A percentile compares a stretch with the other conserved stretches of the same genome.
phyloP scores from a whole-genome alignment of 2,329 filamentous ascomycete genomes.

The Paramyrothecium roridum region DNA sequence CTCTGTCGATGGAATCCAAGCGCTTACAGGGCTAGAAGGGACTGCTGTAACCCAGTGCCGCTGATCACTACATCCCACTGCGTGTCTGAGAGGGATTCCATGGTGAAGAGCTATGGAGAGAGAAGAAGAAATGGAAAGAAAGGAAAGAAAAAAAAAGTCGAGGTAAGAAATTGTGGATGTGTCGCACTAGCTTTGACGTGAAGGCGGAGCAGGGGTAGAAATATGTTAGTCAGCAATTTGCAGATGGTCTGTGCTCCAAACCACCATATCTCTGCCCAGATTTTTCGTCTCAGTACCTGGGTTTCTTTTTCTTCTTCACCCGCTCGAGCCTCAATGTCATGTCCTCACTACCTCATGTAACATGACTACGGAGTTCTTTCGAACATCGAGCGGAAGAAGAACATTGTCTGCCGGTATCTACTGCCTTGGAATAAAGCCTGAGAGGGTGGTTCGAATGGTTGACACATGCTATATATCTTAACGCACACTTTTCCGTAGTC shows the following conservation, averaged over 20 bases:
- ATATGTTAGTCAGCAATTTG: not conserved
- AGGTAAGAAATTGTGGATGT: slow-evolving; percentile 13
- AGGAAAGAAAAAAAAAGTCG: slow-evolving; percentile 9
- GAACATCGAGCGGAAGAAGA: slow-evolving; percentile 60
- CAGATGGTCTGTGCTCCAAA: slow-evolving; percentile 15
- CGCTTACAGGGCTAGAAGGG: slow-evolving; percentile 73
- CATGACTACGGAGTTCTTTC: slow-evolving; percentile 52
- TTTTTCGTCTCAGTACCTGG: not conserved
- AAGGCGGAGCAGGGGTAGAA: slow-evolving; percentile 14
- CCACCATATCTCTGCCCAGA: slow-evolving; percentile 8
- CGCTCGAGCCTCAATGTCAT: slow-evolving; percentile 26
- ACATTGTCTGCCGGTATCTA: slow-evolving; percentile 75
- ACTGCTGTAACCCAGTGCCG: slow-evolving; percentile 76
- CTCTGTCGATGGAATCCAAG: slow-evolving; percentile 26
- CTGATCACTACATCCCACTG: slow-evolving; percentile 77
- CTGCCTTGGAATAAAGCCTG: slow-evolving; percentile 76
- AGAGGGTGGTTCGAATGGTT: slow-evolving; percentile 83
- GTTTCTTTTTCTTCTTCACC: slow-evolving; percentile 19
- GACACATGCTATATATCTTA: slow-evolving; percentile 59
- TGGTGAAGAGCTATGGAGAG: slow-evolving; percentile 30
- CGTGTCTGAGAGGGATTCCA: slow-evolving; percentile 74
- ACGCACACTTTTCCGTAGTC: not conserved
- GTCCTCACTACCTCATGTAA: slow-evolving; percentile 21
- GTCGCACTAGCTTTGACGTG: slow-evolving; percentile 3
- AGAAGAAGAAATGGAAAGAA: slow-evolving; percentile 6